Evolutionary conservation across 2,329 filamentous ascomycete genomes (phyloP).

Genomic region (Calonectria pseudoreteaudii): DNA sequence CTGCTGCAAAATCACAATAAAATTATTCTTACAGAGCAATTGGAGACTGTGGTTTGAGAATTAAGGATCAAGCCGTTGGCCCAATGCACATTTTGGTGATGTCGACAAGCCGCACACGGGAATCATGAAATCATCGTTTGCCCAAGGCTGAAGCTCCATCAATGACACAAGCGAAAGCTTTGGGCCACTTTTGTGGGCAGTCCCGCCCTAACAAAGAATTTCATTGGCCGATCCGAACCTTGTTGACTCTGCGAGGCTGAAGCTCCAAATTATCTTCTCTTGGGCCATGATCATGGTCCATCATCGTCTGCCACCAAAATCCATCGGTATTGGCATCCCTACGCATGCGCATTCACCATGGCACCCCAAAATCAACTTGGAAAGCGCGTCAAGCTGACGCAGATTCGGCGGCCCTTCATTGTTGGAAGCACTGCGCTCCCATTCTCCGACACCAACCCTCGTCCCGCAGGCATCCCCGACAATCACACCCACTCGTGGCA

Average conservation of each 20-base stretch:
- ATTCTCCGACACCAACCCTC: constrained; percentile 84
- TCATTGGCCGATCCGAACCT: constrained; percentile 12
- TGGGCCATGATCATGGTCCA: background rate
- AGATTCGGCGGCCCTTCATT: constrained; percentile 75
- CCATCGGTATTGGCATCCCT: background rate
- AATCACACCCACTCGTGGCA: constrained; percentile 98
- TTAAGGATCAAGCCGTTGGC: constrained; percentile 20
- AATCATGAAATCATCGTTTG: constrained; percentile 45
- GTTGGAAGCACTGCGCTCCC: constrained; percentile 84
- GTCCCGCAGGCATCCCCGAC: constrained; percentile 80
- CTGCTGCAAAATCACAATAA: background rate
- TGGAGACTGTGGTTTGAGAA: constrained; percentile 20
- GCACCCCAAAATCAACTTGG: constrained; percentile 68
- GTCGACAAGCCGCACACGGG: constrained; percentile 23
- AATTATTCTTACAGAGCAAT: background rate
- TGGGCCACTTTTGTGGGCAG: background rate
- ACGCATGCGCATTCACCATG: constrained; percentile 54
- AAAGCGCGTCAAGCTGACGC: constrained; percentile 74
- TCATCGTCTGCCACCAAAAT: background rate
- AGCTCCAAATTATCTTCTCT: constrained; percentile 17
- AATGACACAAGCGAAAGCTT: background rate
- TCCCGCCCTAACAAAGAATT: background rate
- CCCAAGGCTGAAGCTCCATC: constrained; percentile 34
- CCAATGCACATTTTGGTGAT: constrained; percentile 9
- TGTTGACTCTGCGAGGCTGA: constrained; percentile 25